Base-by-base conservation (phyloP, 2,329 filamentous ascomycete species). In the Nigrospora osmanthi region DNA sequence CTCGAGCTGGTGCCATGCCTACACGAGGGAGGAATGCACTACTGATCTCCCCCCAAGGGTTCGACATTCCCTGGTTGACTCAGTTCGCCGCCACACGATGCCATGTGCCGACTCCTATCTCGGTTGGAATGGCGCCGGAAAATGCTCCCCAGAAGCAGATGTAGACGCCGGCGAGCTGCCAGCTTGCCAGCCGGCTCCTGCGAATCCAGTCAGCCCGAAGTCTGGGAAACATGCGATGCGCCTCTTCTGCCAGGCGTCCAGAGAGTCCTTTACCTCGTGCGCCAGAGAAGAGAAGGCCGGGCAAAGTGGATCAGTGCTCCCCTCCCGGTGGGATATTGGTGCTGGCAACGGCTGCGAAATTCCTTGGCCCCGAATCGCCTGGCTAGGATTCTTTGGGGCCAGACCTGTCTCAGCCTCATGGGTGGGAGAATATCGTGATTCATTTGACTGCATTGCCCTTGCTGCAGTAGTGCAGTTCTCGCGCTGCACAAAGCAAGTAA, bases 401-500 rank as follows among this genome's bases (percentile, higher is more conserved):
- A 40, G 37, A 44, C 41, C 43, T 49, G 55, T 56, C 52, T 58
- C 50, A 53, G 47, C 42, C 35, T 45, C 42, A 49, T 44, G 15
- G 47, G 40, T 30, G 42, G 35, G 15, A 38, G n/a, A 19, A 38
- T 23, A 35, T 36, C 32, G 38, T 49, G 50, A 48, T 52, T 52
- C 47, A 51, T 47, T 43, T 43, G 43, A 43, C 52, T 53, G 49
- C 48, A 55, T 51, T 52, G 42, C 40, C 49, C 46, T 51, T 51
- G 47, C 43, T 49, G 46, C 47, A 44, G 46, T 52, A 52, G 47
- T 43, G 45, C 34, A 42, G 32, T 31, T 31, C 14, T 19, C 19
- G 23, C 23, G 14, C 30, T 30, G 32, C 38, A 36, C 19, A 16
- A 45, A 45, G 23, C 41, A 43, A 40, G 37, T 19, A 42, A 42